Conservation (phyloP, 1,139 yeast species). For the Lodderomyces elongisporus region DNA sequence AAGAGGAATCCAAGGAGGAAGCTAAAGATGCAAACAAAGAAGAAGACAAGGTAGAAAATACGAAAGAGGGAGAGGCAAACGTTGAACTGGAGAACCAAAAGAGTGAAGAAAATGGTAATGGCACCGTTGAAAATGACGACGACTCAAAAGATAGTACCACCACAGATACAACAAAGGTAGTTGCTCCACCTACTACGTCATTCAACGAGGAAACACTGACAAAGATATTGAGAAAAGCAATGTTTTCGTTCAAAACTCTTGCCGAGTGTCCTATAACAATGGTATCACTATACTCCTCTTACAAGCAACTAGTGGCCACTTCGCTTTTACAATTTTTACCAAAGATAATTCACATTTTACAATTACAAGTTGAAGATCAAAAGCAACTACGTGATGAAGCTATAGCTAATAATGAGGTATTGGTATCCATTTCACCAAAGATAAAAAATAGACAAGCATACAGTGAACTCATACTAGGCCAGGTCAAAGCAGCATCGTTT, state of each 20-base stretch:
- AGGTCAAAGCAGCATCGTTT: constrained; percentile 94
- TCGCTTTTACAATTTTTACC: constrained; percentile 79
- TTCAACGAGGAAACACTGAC: constrained; percentile 31
- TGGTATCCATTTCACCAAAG: constrained; percentile 52
- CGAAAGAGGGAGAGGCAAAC: constrained; percentile 16
- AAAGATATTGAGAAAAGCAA: constrained; percentile 49
- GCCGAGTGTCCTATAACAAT: constrained; percentile 97
- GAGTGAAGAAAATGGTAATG: no score
- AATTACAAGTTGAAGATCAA: constrained; percentile 63
- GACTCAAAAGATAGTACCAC: constrained; percentile 23
- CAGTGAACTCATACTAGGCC: constrained; percentile 90
- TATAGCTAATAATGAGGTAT: constrained; percentile 57
- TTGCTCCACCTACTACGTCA: constrained; percentile 19
- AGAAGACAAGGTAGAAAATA: background rate
- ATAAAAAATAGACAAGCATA: constrained; percentile 74
- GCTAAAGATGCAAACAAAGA: constrained; percentile 1
- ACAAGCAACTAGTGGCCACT: constrained; percentile 67
- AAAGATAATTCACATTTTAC: constrained; percentile 68
- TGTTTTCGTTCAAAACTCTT: constrained; percentile 81
- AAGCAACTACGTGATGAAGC: constrained; percentile 40
- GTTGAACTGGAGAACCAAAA: constrained; percentile 25
- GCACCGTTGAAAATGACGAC: constrained; percentile 23
- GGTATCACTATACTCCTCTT: constrained; percentile 85
- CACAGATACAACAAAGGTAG: constrained; percentile 17
- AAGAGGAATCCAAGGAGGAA: constrained; percentile 1